Conservation (phyloP, 371 early-diverging fungal genomes). For the Mortierella polycephala region DNA sequence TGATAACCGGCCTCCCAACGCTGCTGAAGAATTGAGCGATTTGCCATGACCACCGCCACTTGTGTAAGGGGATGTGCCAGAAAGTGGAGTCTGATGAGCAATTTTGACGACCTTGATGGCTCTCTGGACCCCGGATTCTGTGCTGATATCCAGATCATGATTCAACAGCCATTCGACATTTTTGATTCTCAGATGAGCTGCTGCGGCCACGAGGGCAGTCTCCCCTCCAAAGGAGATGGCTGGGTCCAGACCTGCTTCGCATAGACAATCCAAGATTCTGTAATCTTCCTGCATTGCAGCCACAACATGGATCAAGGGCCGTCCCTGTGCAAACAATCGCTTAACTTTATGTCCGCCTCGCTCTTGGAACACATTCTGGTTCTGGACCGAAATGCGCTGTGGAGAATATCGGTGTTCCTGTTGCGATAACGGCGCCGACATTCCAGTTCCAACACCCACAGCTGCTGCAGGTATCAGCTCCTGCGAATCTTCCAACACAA, state of each 20-base stretch:
- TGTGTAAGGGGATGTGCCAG: neutral
- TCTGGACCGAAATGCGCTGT: conserved; percentile 12
- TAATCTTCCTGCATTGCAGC: conserved; percentile 54
- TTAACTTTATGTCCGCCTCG: conserved; percentile 27
- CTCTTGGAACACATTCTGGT: conserved; percentile 31
- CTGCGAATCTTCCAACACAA: neutral
- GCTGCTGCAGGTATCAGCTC: neutral
- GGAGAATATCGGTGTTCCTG: conserved; percentile 23
- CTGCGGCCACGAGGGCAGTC: conserved; percentile 51
- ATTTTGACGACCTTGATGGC: conserved; percentile 50
- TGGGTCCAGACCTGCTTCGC: conserved; percentile 52
- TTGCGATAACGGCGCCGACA: neutral
- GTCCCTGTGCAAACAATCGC: conserved; percentile 36
- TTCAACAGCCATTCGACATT: conserved; percentile 54
- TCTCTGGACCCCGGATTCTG: conserved; percentile 38
- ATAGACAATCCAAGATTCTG: conserved; percentile 47
- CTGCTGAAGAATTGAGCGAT: conserved; percentile 10
- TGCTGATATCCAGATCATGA: conserved; percentile 49
- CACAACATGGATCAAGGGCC: conserved; percentile 51
- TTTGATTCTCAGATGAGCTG: conserved; percentile 50
- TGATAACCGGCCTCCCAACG: neutral
- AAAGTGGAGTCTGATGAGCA: conserved; percentile 17
- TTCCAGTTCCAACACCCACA: neutral
- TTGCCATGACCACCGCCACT: conserved; percentile 10
- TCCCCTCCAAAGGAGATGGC: conserved; percentile 50